phyloP scores from a whole-genome alignment of 2,329 filamentous ascomycete species.

The Bipolaris zeicola region DNA sequence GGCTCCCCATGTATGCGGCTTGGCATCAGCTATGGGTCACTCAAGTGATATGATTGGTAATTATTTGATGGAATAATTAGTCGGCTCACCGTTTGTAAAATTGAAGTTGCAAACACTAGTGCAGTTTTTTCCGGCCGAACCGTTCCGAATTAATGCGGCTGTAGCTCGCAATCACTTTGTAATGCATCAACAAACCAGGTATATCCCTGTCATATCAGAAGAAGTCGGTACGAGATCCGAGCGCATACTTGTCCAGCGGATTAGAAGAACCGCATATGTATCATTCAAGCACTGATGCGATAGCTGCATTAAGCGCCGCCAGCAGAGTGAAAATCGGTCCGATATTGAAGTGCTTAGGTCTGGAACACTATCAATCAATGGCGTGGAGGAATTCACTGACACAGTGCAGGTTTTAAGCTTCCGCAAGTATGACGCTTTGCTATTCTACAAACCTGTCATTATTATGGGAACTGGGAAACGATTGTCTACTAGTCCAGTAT shows the following conservation, averaged over 20 bases:
- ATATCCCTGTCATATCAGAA: not conserved
- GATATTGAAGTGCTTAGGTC: not conserved
- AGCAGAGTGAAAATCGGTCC: not conserved
- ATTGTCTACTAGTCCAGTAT: no score
- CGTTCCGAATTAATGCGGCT: slow-evolving; percentile 1
- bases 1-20: not conserved
- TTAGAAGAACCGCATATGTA: slow-evolving; percentile 2
- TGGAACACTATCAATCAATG: not conserved
- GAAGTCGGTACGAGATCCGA: not conserved
- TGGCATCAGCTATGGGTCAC: no score
- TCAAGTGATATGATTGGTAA: no score
- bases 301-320: not conserved
- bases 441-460: no score
- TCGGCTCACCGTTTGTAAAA: no score
- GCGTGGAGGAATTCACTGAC: slow-evolving; percentile 2
- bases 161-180: not conserved
- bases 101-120: not conserved
- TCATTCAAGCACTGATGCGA: not conserved
- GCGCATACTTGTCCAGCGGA: not conserved
- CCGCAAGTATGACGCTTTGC: not conserved
- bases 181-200: not conserved
- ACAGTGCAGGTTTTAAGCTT: not conserved
- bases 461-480: no score
- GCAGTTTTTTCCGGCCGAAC: not conserved
- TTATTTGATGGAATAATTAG: no score